These are phyloP conservation scores for Microsporum canis DNA, from an alignment of 2,329 filamentous ascomycete genomes.

Conservation along the genomic window DNA sequence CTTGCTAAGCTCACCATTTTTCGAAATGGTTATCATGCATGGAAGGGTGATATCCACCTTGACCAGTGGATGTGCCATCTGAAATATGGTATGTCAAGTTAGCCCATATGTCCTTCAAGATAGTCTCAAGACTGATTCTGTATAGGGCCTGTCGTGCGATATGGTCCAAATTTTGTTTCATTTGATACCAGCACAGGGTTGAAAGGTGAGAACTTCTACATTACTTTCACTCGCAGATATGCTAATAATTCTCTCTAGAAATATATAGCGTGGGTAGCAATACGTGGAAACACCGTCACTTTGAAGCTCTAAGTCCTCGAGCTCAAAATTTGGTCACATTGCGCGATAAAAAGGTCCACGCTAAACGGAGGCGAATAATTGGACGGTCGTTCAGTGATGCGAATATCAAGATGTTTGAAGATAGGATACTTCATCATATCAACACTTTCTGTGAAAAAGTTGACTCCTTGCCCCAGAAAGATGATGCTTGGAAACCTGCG, in stretches of 20 bases:
- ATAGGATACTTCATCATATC: neutral
- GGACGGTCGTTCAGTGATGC: neutral
- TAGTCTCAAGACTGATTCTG: neutral
- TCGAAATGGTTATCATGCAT: slow-evolving; percentile 4
- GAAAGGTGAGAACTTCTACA: neutral
- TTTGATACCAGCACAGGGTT: neutral
- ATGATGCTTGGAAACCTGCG: neutral
- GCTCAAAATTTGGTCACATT: neutral
- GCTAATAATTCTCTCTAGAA: neutral
- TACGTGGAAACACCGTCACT: neutral
- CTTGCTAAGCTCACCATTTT: slow-evolving; percentile 12
- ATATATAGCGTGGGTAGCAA: neutral
- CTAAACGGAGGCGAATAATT: neutral
- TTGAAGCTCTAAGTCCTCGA: neutral
- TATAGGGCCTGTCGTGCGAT: neutral
- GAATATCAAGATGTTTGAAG: neutral
- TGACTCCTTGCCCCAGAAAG: neutral
- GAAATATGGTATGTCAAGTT: slow-evolving; percentile 18
- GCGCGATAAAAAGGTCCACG: neutral
- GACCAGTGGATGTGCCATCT: slow-evolving; percentile 10
- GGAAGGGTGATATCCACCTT: slow-evolving; percentile 14
- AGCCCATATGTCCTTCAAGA: slow-evolving; percentile 16
- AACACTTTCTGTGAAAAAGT: neutral
- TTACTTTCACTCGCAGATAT: neutral
- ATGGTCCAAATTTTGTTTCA: neutral